Evolutionary conservation across 495 filamentous ascomycete genomes (phyloP).

Genomic region (Annulohypoxylon nitens): DNA sequence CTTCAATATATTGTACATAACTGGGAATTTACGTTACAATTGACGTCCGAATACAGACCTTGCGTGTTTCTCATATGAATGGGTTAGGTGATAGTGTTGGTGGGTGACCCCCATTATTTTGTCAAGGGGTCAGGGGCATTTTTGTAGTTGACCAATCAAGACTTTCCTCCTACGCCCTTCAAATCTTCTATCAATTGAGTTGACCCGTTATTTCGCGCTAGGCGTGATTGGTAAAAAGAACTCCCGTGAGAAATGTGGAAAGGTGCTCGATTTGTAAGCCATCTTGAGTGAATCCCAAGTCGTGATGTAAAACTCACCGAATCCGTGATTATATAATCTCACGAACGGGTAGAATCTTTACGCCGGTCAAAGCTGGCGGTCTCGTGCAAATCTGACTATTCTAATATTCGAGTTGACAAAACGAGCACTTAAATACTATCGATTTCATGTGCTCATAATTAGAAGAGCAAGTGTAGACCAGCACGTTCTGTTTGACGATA

Average conservation of each 20-base stretch:
- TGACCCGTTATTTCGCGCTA: not conserved
- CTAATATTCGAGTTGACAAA: not conserved
- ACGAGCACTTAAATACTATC: not conserved
- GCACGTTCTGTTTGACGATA: not conserved
- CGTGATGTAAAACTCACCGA: not conserved
- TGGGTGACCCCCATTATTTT: not conserved
- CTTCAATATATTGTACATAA: conserved; percentile 1
- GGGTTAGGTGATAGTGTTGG: no score
- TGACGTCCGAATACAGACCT: not conserved
- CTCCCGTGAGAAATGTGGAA: not conserved
- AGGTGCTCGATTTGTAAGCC: conserved; percentile 2
- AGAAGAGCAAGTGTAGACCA: not conserved
- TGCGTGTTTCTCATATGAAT: not conserved
- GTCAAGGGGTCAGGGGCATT: not conserved
- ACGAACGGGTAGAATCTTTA: not conserved
- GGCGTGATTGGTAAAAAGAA: not conserved
- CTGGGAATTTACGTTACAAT: not conserved
- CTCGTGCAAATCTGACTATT: not conserved
- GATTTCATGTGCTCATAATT: not conserved
- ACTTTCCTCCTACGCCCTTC: not conserved
- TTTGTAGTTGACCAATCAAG: not conserved
- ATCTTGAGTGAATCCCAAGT: not conserved
- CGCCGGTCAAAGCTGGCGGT: not conserved
- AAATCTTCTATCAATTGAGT: not conserved
- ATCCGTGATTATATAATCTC: not conserved